Percentiles rank a stretch among this genome's conserved stretches.
These are phyloP conservation scores for Coccinonectria pachysandricola DNA, from an alignment of 2,329 filamentous ascomycete genomes.

Conservation along the genomic window DNA sequence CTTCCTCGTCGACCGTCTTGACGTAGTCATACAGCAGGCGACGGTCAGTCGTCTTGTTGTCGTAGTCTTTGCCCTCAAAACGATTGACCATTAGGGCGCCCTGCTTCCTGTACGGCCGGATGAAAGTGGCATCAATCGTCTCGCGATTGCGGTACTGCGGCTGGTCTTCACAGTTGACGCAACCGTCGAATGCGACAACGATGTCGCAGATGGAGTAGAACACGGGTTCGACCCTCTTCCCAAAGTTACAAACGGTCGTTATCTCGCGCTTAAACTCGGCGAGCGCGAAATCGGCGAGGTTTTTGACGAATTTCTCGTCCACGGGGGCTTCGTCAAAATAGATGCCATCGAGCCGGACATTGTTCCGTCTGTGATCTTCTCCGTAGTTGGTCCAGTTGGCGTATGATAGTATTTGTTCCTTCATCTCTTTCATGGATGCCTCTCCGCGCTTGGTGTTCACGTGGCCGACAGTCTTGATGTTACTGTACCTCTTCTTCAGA, in stretches of 20 bases:
- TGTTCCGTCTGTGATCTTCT: no score
- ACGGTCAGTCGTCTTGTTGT: constrained; percentile 3
- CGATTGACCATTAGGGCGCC: constrained; percentile 11
- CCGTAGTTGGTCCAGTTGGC: constrained; percentile 9
- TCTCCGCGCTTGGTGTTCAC: constrained; percentile 12
- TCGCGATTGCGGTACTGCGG: constrained; percentile 9
- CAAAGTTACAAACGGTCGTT: constrained; percentile 16
- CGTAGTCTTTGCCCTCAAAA: constrained; percentile 7
- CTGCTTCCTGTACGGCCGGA: constrained; percentile 1
- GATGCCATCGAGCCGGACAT: constrained; percentile 13
- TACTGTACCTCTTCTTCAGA: constrained; percentile 4
- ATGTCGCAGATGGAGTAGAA: constrained; percentile 17
- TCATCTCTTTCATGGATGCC: constrained; percentile 9
- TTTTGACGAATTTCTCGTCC: constrained; percentile 4
- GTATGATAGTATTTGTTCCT: constrained; percentile 12
- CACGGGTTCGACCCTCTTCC: constrained; percentile 3
- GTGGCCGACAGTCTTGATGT: constrained; percentile 15
- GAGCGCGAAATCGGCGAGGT: constrained; percentile 11
- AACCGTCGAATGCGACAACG: constrained; percentile 17
- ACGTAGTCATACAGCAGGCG: constrained; percentile 2
- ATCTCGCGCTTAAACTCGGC: constrained; percentile 2
- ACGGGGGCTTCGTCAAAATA: constrained; percentile 13
- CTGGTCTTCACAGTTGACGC: constrained; percentile 9
- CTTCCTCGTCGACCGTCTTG: constrained; percentile 1
- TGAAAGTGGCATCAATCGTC: constrained; percentile 11